Percentiles rank a stretch among this genome's conserved stretches.
Conservation (phyloP, 2,329 filamentous ascomycete species). For the Colletotrichum neosansevieriae region DNA sequence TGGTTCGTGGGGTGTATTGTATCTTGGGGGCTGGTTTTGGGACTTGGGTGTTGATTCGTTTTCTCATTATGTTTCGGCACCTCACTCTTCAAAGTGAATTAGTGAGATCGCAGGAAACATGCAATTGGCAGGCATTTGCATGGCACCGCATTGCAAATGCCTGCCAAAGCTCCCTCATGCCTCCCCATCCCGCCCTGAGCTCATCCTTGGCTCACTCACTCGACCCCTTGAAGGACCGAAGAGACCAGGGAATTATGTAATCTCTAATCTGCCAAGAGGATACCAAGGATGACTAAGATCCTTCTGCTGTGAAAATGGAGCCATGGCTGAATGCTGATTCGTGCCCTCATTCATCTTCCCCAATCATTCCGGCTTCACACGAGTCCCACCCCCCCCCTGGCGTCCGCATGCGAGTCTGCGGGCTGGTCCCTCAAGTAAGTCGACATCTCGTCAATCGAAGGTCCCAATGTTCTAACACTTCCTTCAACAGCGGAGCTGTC, state of each 20-base stretch:
- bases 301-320: slow-evolving; percentile 27
- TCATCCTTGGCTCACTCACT: neutral
- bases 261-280: slow-evolving; percentile 28
- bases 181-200: neutral
- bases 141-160: no score
- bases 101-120: neutral
- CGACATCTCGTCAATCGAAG: slow-evolving; percentile 30
- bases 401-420: neutral
- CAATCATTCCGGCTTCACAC: slow-evolving; percentile 38
- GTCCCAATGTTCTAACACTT: slow-evolving; percentile 32
- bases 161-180: neutral
- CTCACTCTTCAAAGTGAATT: no score
- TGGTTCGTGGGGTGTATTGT: no score
- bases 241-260: slow-evolving; percentile 29
- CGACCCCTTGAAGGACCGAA: neutral
- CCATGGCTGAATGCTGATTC: slow-evolving; percentile 36
- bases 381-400: slow-evolving; percentile 18
- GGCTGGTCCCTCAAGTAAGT: slow-evolving; percentile 28
- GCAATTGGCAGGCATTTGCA: no score
- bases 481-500: slow-evolving; percentile 40
- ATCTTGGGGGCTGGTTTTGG: neutral
- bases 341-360: slow-evolving; percentile 38
- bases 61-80: neutral
- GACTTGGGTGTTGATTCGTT: neutral
- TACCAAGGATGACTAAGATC: slow-evolving; percentile 30